These are phyloP conservation scores for Fusarium sp. DNA, from an alignment of 2,329 filamentous ascomycete species.

Conservation along the genomic window DNA sequence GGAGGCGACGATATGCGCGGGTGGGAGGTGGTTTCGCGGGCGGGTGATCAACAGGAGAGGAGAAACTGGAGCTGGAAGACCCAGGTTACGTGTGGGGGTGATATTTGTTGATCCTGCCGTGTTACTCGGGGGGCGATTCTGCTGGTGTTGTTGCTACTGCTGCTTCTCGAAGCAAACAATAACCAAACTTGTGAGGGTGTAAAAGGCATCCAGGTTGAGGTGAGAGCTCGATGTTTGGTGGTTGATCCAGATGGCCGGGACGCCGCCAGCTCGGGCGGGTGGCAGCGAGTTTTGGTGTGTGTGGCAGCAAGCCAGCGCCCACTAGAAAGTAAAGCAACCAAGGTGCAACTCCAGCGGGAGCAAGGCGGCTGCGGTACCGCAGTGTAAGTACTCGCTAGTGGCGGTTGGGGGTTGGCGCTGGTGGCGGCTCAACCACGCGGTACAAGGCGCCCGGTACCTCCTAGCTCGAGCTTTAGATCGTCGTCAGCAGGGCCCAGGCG, in stretches of 20 bases:
- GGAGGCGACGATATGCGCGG: constrained; percentile 36
- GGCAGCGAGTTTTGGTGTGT: constrained; percentile 42
- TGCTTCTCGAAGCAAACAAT: constrained; percentile 11
- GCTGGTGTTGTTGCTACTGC: constrained; percentile 17
- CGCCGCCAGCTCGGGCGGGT: constrained; percentile 42
- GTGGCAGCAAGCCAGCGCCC: constrained; percentile 19
- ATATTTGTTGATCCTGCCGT: background rate
- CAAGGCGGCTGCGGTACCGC: constrained; percentile 24
- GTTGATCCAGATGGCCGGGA: constrained; percentile 47
- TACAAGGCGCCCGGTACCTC: constrained; percentile 32
- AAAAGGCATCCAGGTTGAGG: constrained; percentile 11
- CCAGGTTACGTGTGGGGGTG: constrained; percentile 22
- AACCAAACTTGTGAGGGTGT: constrained; percentile 11
- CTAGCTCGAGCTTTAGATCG: constrained; percentile 23
- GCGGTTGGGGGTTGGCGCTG: constrained; percentile 34
- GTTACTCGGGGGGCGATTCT: constrained; percentile 9
- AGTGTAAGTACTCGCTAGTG: constrained; percentile 32
- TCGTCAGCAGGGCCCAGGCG: constrained; percentile 13
- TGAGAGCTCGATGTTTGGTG: constrained; percentile 27
- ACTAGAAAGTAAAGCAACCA: background rate
- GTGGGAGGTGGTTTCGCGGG: constrained; percentile 20
- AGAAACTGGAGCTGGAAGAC: constrained; percentile 26
- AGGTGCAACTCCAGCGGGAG: constrained; percentile 18
- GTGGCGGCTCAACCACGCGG: constrained; percentile 33
- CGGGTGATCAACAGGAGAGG: constrained; percentile 40